Evolutionary conservation across 805 yeast species (phyloP).

Genomic region (Ogataea neopini): DNA sequence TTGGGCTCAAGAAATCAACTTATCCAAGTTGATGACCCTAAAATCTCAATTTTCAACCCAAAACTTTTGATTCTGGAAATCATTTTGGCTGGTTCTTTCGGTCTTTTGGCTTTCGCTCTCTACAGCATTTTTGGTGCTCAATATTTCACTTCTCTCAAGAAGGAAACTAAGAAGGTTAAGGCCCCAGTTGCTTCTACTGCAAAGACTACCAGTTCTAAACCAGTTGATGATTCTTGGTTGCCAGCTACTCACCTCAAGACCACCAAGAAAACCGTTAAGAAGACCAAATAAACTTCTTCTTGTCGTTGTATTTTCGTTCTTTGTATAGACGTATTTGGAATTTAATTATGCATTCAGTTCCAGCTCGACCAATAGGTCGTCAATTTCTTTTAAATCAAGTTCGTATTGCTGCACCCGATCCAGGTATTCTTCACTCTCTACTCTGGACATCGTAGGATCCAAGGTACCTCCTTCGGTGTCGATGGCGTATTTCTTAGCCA

Average conservation of each 20-base stretch:
- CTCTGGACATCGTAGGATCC: slow-evolving; percentile 16
- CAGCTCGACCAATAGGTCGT: slow-evolving; percentile 39
- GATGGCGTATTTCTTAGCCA: slow-evolving; percentile 42
- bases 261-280: slow-evolving; percentile 30
- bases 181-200: slow-evolving; percentile 31
- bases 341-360: slow-evolving; percentile 42
- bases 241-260: slow-evolving; percentile 52
- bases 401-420: slow-evolving; percentile 32
- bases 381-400: slow-evolving; percentile 42
- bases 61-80: slow-evolving; percentile 65
- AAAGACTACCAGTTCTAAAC: slow-evolving; percentile 30
- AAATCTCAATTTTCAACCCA: slow-evolving; percentile 72
- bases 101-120: slow-evolving; percentile 48
- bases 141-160: slow-evolving; percentile 44
- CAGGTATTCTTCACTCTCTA: slow-evolving; percentile 16
- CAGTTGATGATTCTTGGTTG: slow-evolving; percentile 53
- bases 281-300: slow-evolving; percentile 25
- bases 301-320: background rate
- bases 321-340: background rate
- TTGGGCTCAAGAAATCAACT: slow-evolving; percentile 60
- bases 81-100: slow-evolving; percentile 50
- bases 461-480: slow-evolving; percentile 26
- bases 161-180: slow-evolving; percentile 32
- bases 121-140: slow-evolving; percentile 46
- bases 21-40: slow-evolving; percentile 59